phyloP scores from a whole-genome alignment of 2,329 filamentous ascomycete species.

The Sarocladium kiliense region DNA sequence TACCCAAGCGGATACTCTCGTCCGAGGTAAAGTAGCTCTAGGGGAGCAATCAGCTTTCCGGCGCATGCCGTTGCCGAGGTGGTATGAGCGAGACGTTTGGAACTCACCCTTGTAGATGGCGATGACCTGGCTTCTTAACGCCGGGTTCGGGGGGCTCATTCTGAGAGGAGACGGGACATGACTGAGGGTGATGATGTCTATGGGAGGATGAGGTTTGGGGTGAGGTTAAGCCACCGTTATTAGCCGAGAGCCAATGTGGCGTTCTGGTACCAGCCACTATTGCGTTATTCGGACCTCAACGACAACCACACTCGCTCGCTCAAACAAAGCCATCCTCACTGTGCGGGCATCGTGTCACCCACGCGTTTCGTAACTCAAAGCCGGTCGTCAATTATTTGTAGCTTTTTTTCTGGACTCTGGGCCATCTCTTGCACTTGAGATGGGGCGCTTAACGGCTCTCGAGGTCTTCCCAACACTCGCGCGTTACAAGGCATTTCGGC shows the following conservation, averaged over 20 bases:
- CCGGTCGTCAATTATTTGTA: too few species aligned
- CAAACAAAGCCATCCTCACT: too few species aligned
- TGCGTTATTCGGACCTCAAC: neutral
- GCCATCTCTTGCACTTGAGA: neutral
- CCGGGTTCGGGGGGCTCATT: conserved; percentile 36
- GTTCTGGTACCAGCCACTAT: neutral
- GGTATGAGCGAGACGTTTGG: too few species aligned
- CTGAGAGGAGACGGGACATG: neutral
- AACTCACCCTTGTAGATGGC: conserved; percentile 76
- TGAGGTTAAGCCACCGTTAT: neutral
- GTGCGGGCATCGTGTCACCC: too few species aligned
- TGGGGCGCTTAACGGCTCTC: conserved; percentile 12
- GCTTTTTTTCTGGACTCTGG: neutral
- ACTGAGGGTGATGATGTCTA: neutral
- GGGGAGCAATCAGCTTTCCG: neutral
- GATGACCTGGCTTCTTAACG: conserved; percentile 73
- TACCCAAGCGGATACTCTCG: conserved; percentile 82
- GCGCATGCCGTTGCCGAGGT: neutral
- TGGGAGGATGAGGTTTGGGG: neutral
- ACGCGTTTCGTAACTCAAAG: too few species aligned
- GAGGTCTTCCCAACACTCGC: conserved; percentile 18
- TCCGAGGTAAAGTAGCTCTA: conserved; percentile 80
- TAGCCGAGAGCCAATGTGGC: neutral
- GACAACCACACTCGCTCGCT: neutral
- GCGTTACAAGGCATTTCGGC: conserved; percentile 16